Conservation (phyloP, 805 yeast species). For the Peterozyma toletana region DNA sequence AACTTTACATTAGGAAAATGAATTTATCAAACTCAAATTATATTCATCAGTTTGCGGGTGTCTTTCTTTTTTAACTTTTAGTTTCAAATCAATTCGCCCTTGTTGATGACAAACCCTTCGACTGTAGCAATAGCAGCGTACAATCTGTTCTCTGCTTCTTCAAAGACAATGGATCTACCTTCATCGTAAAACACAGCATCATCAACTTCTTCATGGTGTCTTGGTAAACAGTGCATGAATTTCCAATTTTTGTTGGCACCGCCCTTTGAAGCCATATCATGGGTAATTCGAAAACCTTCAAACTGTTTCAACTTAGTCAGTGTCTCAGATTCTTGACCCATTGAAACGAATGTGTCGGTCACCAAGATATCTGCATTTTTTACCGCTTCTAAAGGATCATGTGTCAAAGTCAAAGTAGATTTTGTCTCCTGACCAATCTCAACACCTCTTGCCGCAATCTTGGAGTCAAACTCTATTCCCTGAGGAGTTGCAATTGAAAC, state of each 20-base stretch:
- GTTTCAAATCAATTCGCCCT: slow-evolving; percentile 43
- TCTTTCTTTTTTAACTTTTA: too few species aligned
- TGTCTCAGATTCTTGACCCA: slow-evolving; percentile 92
- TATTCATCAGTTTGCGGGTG: too few species aligned
- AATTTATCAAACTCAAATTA: too few species aligned
- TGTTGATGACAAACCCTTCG: slow-evolving; percentile 82
- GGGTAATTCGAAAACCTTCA: slow-evolving; percentile 77
- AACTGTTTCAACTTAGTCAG: slow-evolving; percentile 69
- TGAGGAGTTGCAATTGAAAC: slow-evolving; percentile 81
- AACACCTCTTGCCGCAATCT: slow-evolving; percentile 47
- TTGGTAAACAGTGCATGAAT: slow-evolving; percentile 97
- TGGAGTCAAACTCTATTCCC: slow-evolving; percentile 56
- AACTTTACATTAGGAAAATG: too few species aligned
- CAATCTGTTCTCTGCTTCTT: slow-evolving; percentile 92
- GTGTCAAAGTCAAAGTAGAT: slow-evolving; percentile 48
- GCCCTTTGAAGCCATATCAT: slow-evolving; percentile 51
- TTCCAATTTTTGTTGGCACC: slow-evolving; percentile 63
- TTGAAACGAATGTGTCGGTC: slow-evolving; percentile 95
- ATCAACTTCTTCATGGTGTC: slow-evolving; percentile 89
- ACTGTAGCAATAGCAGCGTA: slow-evolving; percentile 95
- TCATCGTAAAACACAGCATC: slow-evolving; percentile 89
- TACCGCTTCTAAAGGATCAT: slow-evolving; percentile 73
- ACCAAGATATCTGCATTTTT: slow-evolving; percentile 74
- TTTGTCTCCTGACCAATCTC: slow-evolving; percentile 44
- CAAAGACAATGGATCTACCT: slow-evolving; percentile 72